phyloP scores from a whole-genome alignment of 371 early-diverging fungal species.

The Mortierella polycephala region DNA sequence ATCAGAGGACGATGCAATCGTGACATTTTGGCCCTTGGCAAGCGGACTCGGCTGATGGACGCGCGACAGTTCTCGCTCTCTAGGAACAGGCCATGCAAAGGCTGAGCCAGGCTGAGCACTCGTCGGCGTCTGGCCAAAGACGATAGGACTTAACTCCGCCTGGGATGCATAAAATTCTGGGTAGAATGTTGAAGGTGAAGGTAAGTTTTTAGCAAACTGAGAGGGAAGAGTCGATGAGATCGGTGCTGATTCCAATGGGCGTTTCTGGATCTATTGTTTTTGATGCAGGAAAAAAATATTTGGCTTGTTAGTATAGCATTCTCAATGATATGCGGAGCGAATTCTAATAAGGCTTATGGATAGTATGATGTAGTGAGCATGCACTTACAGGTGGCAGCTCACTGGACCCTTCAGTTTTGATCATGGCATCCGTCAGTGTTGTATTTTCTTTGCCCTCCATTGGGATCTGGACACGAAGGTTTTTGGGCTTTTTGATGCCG shows the following conservation, averaged over 20 bases:
- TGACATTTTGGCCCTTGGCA: constrained; percentile 40
- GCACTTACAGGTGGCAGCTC: constrained; percentile 53
- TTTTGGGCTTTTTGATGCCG: constrained; percentile 46
- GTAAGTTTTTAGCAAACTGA: constrained; percentile 81
- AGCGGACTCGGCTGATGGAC: constrained; percentile 54
- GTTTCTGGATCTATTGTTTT: constrained; percentile 39
- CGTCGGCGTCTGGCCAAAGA: constrained; percentile 51
- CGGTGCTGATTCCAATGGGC: constrained; percentile 46
- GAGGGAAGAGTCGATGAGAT: constrained; percentile 57
- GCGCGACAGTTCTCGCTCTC: constrained; percentile 42
- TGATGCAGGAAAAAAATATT: background rate
- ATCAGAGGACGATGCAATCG: constrained; percentile 6
- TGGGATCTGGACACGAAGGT: constrained; percentile 47
- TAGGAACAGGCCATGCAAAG: constrained; percentile 44
- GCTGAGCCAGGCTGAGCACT: constrained; percentile 45
- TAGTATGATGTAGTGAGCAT: background rate
- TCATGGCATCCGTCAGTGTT: constrained; percentile 43
- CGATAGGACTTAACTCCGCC: constrained; percentile 51
- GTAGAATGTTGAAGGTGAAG: constrained; percentile 82
- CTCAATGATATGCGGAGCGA: too few relatives aligned
- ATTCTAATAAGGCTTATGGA: background rate
- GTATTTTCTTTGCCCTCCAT: constrained; percentile 44
- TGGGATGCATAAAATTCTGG: constrained; percentile 74
- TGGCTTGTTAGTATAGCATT: background rate
- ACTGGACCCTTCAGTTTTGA: constrained; percentile 47